Percentiles rank a stretch among this genome's conserved stretches.
Conservation (phyloP, 139 green algal species). For the Chlorokybus atmophyticus region DNA sequence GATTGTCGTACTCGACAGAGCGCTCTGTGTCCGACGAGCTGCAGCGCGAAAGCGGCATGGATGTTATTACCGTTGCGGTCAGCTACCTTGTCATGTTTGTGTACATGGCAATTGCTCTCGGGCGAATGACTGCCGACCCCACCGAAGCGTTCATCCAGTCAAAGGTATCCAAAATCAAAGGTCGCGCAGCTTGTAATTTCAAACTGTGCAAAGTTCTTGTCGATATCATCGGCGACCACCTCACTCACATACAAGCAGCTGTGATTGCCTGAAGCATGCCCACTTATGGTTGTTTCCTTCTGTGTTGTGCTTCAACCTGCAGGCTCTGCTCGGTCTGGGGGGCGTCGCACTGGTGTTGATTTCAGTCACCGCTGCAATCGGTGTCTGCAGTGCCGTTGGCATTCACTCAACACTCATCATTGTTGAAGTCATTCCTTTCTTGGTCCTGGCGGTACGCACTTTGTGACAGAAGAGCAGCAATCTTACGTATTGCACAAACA, state of each 20-base stretch:
- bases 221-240: too few relatives aligned
- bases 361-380: slow-evolving; percentile 54
- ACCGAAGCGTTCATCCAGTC: background rate
- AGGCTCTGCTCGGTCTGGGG: slow-evolving; percentile 43
- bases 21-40: slow-evolving; percentile 73
- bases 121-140: slow-evolving; percentile 26
- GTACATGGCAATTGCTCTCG: slow-evolving; percentile 62
- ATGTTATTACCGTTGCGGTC: slow-evolving; percentile 13
- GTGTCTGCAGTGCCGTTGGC: slow-evolving; percentile 19
- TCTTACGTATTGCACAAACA: too few relatives aligned
- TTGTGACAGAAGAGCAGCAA: too few relatives aligned
- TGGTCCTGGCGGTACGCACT: slow-evolving; percentile 60
- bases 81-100: slow-evolving; percentile 3
- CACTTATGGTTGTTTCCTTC: too few relatives aligned
- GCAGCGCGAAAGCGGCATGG: slow-evolving; percentile 43
- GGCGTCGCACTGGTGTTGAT: slow-evolving; percentile 56
- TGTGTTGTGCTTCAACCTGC: too few relatives aligned
- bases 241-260: too few relatives aligned
- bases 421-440: slow-evolving; percentile 81
- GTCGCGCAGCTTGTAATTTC: too few relatives aligned
- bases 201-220: too few relatives aligned
- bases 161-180: background rate
- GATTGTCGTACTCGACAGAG: slow-evolving; percentile 58
- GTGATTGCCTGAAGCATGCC: too few relatives aligned
- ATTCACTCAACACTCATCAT: slow-evolving; percentile 62